Base-by-base conservation (phyloP, 257 asterid genomes). In the Eucommia ulmoides region DNA sequence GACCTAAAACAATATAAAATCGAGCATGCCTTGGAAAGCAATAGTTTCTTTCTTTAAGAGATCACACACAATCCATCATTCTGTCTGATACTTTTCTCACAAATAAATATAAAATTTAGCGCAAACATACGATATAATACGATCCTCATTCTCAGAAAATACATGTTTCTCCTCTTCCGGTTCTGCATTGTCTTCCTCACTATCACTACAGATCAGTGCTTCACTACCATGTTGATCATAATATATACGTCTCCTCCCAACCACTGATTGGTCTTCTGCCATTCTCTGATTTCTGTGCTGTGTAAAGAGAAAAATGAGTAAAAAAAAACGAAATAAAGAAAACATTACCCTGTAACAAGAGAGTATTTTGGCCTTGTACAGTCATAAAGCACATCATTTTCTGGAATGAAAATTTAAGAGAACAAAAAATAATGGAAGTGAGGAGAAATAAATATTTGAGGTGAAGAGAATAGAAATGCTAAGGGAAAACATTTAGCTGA, bases 241-340 rank as follows among this genome's bases (percentile, higher is more conserved):
- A 71, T 91, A 91, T 56, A 91, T 91, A 25, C 86, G 85, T 59
- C 94, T 79, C 52, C 88, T 82, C 63, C 96, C 96, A 41, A 77
- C 70, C 24, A 86, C 95, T 22, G 98, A 83, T 58, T 91, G 96
- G 63, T 91, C 98, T 67, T 83, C 96, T 53, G 93, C 79, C 96
- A 83, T 91, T 79, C 94, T 77, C 79, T 79, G 96, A 68, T 86
- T 91, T 72, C 95, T 83, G 95, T 66, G 72, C 72, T 65, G 73
- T 61, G 78, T 63, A 58, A 75, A 79, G 61, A n/a, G n/a, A n/a
- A n/a, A n/a, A n/a, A n/a, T n/a, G n/a, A n/a, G n/a, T n/a, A n/a
- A n/a, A n/a, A n/a, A n/a, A n/a, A n/a, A n/a, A n/a, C n/a, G n/a
- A n/a, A n/a, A n/a, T n/a, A n/a, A n/a, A n/a, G n/a, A n/a, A n/a